Conservation (phyloP, 257 asterid species). For the Solanum virginianum region DNA sequence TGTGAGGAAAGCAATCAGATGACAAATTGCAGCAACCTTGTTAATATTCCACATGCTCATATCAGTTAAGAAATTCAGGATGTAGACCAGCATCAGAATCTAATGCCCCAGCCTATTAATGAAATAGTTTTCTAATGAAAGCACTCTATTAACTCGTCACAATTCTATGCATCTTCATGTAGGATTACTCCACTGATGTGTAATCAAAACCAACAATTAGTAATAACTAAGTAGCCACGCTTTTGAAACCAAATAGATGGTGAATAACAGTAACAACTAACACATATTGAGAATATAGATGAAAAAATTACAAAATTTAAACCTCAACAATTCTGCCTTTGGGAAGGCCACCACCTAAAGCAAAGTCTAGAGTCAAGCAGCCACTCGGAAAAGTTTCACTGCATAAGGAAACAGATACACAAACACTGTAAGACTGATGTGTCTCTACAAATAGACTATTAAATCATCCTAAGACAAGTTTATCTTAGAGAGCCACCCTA, state of each 20-base stretch:
- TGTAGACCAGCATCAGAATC: neutral
- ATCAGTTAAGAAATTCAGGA: neutral
- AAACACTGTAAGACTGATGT: neutral
- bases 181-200: neutral
- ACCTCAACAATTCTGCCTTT: conserved; percentile 98
- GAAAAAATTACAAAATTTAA: neutral
- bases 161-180: neutral
- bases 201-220: neutral
- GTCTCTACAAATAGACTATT: neutral
- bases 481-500: neutral
- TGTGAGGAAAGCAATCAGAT: neutral
- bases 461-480: neutral
- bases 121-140: neutral
- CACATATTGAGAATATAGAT: neutral
- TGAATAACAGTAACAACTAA: neutral
- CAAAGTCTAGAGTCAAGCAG: conserved; percentile 83
- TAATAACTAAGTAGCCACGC: neutral
- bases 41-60: neutral
- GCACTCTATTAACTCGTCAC: neutral
- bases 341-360: conserved; percentile 97
- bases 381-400: conserved; percentile 99
- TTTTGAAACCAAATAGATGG: neutral
- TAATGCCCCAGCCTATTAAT: neutral
- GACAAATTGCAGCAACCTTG: neutral
- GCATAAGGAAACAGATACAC: conserved; percentile 6